Evolutionary conservation across 192 early-diverging fungal species (phyloP), one percentile per base, ranked within the genome.

Genomic region (Diversispora eburnea): DNA sequence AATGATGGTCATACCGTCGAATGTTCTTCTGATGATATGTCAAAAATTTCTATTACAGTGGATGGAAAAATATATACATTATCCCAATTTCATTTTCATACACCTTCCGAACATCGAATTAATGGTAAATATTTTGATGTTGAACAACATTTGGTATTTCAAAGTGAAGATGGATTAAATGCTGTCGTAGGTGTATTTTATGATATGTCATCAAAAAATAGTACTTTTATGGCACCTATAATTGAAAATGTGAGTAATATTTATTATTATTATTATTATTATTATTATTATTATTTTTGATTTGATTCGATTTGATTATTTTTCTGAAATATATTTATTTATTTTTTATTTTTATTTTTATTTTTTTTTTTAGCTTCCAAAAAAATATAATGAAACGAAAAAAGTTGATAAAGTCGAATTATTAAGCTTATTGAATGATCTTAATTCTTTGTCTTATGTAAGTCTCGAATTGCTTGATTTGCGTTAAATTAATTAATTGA

Each of bases 51-150:
- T 64, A 12, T 81, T 17, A 55, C 65, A 6, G 66, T 81, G 42
- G 62, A 80, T 48, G 75, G 75, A n/a, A 67, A 75, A 46, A 20
- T 20, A 10, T 88, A 78, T 75, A 55, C 72, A 2, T 63, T 90
- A 59, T 13, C 46, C 17, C 79, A 87, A 43, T 88, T 90, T 71
- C 89, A 90, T 75, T 83, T 90, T 73, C 89, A 90, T 77, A 75
- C 80, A 2, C 88, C 89, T 4, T 83, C 84, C 5, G 88, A 90
- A 63, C 87, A 90, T 71, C 80, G 80, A 42, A 33, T 84, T 60
- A 39, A 82, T 13, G 70, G 74, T 46, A 41, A 33, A 25, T 73
- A 79, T 60, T 64, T 58, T n/a, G 82, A 80, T 3, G 76, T 74
- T 43, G 83, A 84, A 69, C 63, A 79, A 51, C 88, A 90, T 74